A percentile compares a stretch with the other conserved stretches of the same genome.
phyloP scores from a whole-genome alignment of 2,329 filamentous ascomycete genomes.

The Fusarium redolens region DNA sequence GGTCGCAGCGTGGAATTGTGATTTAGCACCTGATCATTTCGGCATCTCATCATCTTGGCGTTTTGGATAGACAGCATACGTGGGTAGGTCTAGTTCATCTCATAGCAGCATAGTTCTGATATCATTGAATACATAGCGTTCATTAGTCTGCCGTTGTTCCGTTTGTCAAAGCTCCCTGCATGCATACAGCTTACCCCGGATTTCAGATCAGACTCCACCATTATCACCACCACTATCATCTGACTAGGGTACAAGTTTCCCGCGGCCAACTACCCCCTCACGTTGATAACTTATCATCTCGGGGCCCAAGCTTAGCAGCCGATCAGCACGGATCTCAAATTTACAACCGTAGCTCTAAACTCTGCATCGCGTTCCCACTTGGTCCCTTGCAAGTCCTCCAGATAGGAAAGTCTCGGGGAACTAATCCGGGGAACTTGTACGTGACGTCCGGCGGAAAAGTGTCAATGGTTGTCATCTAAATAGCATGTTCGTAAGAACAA shows the following conservation, averaged over 20 bases:
- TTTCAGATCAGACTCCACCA: conserved; percentile 5
- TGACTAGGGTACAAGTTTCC: conserved; percentile 15
- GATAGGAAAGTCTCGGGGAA: conserved; percentile 33
- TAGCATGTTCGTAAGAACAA: neutral
- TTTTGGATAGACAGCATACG: conserved; percentile 34
- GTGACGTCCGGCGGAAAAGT: neutral
- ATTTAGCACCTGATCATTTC: conserved; percentile 52
- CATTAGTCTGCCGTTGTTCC: neutral
- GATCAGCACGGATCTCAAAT: conserved; percentile 30
- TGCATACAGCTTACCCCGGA: conserved; percentile 31
- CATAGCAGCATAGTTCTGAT: conserved; percentile 4
- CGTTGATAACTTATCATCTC: conserved; percentile 25
- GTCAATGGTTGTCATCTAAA: conserved; percentile 23
- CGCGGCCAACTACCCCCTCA: conserved; percentile 30
- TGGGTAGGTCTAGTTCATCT: conserved; percentile 3
- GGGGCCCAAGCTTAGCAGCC: conserved; percentile 26
- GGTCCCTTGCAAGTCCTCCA: neutral
- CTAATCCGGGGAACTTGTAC: conserved; percentile 12
- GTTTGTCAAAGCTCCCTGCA: conserved; percentile 18
- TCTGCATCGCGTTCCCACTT: conserved; percentile 19
- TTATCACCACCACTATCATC: neutral
- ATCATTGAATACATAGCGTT: neutral
- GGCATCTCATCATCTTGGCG: conserved; percentile 21
- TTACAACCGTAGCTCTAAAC: conserved; percentile 28
- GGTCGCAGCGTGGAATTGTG: conserved; percentile 80